Base-by-base conservation (phyloP, 768 basidiomycete species). In the Sporobolomyces roseus region DNA sequence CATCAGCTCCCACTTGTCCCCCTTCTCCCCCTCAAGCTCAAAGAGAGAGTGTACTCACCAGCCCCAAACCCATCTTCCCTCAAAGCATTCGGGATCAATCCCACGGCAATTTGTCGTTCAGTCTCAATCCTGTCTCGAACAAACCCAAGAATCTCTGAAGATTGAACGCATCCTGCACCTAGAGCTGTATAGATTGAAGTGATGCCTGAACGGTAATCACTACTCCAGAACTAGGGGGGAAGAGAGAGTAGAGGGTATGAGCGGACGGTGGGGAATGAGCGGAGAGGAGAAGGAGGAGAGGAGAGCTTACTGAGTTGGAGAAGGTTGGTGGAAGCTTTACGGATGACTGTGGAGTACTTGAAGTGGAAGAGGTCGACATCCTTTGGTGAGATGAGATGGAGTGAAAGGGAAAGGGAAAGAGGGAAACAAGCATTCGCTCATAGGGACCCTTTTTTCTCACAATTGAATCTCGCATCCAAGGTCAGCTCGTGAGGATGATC, bases 161-260 rank as follows among this genome's bases (percentile, higher is more conserved):
- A 63, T 32, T 65, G 46, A 36, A 62, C 46, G 30, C 48, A 17
- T 12, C 54, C 61, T 4, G 29, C 17, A 6, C 62, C 38, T n/a
- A 72, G 51, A 0, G 59, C 49, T 5, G 29, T 9, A 51, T 53
- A 72, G 35, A 68, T 43, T 19, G 61, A 27, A 0, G 19, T 23
- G 65, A 66, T 36, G 2, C 71, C 71, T 0, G 50, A 32, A 27
- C 67, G 63, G 71, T 72, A 72, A 46, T 68, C 67, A 17, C 8
- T n/a, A 0, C 67, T 59, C 71, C 71, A 72, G 67, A 72, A 72
- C 71, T 72, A 59, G 9, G 33, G 1, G 7, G 6, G 38, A 9
- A 36, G 32, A 33, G 54, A 12, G 33, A 2, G 25, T 32, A 35
- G 10, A 35, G 25, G 62, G 23, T 46, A 56, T 19, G 30, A 30